phyloP scores from a whole-genome alignment of 495 filamentous ascomycete genomes.

The Pyronema domesticum region DNA sequence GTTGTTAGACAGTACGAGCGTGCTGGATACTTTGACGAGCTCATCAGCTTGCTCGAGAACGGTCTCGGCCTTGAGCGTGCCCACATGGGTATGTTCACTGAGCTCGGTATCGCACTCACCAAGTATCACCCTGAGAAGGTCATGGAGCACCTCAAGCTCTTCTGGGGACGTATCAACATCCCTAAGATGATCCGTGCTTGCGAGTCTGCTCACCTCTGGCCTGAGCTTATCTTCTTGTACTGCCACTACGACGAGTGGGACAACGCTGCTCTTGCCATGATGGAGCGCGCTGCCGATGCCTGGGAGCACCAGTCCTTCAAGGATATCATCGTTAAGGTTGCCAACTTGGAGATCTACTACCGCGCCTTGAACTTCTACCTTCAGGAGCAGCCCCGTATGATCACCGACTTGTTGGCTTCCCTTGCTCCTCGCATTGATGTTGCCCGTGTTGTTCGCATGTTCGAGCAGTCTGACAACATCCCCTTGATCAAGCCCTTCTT shows the following conservation, averaged over 20 bases:
- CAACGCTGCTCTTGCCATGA: constrained; percentile 95
- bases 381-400: constrained; percentile 81
- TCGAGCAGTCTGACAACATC: constrained; percentile 94
- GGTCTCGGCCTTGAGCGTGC: constrained; percentile 85
- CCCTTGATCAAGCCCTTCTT: constrained; percentile 98
- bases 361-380: constrained; percentile 95
- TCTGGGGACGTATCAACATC: constrained; percentile 98
- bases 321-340: constrained; percentile 94
- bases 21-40: constrained; percentile 95
- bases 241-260: constrained; percentile 98
- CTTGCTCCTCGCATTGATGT: constrained; percentile 90
- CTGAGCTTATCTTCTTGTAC: constrained; percentile 95
- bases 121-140: constrained; percentile 92
- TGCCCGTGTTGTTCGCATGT: constrained; percentile 90
- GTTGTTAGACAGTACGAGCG: constrained; percentile 92
- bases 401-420: constrained; percentile 87
- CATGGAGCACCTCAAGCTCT: constrained; percentile 98
- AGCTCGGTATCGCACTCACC: constrained; percentile 81
- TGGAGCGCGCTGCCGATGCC: constrained; percentile 94
- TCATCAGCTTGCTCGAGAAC: constrained; percentile 85
- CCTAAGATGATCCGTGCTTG: constrained; percentile 92
- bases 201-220: constrained; percentile 94
- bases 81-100: constrained; percentile 94
- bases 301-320: constrained; percentile 99
- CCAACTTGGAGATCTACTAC: constrained; percentile 98